Evolutionary conservation across 2,329 filamentous ascomycete genomes (phyloP).

Genomic region (Colletotrichum neosansevieriae): DNA sequence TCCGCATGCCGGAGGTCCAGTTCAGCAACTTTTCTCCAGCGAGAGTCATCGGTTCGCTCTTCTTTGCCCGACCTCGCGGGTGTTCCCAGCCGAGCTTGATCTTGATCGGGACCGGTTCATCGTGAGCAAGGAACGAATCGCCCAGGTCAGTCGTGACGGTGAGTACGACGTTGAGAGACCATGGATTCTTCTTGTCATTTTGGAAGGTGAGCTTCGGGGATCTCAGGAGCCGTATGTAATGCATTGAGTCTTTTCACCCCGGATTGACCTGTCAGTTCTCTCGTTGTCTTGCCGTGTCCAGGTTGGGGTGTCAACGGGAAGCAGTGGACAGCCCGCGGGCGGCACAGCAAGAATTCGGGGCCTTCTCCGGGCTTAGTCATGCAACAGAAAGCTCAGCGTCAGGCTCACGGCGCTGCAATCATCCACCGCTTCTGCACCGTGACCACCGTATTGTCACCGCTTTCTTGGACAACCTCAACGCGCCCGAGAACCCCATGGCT

Average conservation of each 20-base stretch:
- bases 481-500: background rate
- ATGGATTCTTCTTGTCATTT: slow-evolving; percentile 41
- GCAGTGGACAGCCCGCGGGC: too few species aligned
- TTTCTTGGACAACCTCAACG: background rate
- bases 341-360: slow-evolving; percentile 1
- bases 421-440: too few species aligned
- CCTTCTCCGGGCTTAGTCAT: slow-evolving; percentile 22
- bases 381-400: background rate
- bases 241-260: slow-evolving; percentile 55
- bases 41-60: slow-evolving; percentile 43
- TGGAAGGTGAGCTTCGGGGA: slow-evolving; percentile 54
- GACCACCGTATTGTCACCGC: too few species aligned
- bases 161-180: slow-evolving; percentile 59
- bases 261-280: background rate
- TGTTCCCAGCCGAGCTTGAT: slow-evolving; percentile 48
- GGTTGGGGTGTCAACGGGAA: too few species aligned
- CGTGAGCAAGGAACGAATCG: slow-evolving; percentile 64
- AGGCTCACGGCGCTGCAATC: too few species aligned
- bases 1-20: slow-evolving; percentile 51
- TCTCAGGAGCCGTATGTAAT: slow-evolving; percentile 68
- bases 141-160: slow-evolving; percentile 70
- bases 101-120: slow-evolving; percentile 57
- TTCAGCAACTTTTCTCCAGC: slow-evolving; percentile 40
- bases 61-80: slow-evolving; percentile 41
- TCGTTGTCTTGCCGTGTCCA: background rate